Evolutionary conservation across 108 stramenopile species (phyloP).

Genomic region (Mediolabrus comicus): DNA sequence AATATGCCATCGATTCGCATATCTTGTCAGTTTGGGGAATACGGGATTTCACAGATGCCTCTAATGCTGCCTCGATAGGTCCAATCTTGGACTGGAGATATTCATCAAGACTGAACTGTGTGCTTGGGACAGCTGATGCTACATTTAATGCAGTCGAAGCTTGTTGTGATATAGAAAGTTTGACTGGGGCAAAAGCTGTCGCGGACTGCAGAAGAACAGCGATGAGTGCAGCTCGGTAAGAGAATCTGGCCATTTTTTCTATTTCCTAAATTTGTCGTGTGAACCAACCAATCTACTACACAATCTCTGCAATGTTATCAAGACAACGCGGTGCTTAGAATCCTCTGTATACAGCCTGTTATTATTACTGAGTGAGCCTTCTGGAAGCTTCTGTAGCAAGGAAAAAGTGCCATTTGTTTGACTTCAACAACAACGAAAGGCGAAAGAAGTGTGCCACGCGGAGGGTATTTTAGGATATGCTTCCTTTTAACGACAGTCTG

Average conservation of each 20-base stretch:
- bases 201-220: not conserved
- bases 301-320: not conserved
- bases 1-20: constrained; percentile 92
- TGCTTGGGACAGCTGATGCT: constrained; percentile 6
- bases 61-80: constrained; percentile 80
- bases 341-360: not conserved
- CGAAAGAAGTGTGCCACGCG: too few species aligned
- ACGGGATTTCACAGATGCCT: constrained; percentile 61
- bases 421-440: not conserved
- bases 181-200: not conserved
- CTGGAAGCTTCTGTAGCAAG: too few species aligned
- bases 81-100: constrained; percentile 86
- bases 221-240: not conserved
- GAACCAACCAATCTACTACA: not conserved
- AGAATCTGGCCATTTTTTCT: not conserved
- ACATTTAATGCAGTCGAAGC: constrained; percentile 13
- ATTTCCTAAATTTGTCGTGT: not conserved
- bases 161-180: not conserved
- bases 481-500: not conserved
- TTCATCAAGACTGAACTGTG: constrained; percentile 64
- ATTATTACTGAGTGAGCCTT: not conserved
- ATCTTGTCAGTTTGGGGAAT: constrained; percentile 84
- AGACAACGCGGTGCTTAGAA: not conserved
- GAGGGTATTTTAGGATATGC: not conserved
- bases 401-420: not conserved